phyloP scores from a whole-genome alignment of 345 rosid genomes.

The Lumnitzera racemosa region DNA sequence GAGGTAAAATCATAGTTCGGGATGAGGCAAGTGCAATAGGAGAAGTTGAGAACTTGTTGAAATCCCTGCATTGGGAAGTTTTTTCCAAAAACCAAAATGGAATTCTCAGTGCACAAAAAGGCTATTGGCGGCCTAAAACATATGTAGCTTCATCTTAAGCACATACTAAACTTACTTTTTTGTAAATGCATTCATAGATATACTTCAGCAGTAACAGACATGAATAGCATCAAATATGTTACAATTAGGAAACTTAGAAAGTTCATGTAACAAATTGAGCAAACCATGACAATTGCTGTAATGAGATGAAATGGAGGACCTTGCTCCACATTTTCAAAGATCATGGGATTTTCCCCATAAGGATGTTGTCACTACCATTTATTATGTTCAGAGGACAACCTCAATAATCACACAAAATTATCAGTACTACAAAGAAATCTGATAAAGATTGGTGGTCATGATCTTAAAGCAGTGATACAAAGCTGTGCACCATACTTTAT shows the following conservation, averaged over 20 bases:
- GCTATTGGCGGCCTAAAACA: conserved; percentile 70
- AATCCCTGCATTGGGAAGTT: conserved; percentile 80
- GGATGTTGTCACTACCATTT: too few relatives aligned
- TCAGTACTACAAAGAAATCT: too few relatives aligned
- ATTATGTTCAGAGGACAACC: too few relatives aligned
- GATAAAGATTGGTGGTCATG: too few relatives aligned
- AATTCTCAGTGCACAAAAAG: conserved; percentile 83
- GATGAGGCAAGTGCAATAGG: conserved; percentile 52
- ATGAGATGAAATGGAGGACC: background rate
- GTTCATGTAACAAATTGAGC: background rate
- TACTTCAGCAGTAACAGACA: background rate
- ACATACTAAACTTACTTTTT: background rate
- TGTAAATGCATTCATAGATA: background rate
- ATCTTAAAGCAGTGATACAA: too few relatives aligned
- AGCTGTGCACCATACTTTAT: too few relatives aligned
- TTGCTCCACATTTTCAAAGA: too few relatives aligned
- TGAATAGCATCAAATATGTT: background rate
- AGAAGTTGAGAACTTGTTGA: conserved; percentile 71
- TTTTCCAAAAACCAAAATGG: conserved; percentile 78
- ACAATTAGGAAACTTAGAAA: background rate
- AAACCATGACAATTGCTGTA: background rate
- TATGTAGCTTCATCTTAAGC: conserved; percentile 29
- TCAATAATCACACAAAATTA: too few relatives aligned
- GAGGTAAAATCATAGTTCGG: conserved; percentile 75
- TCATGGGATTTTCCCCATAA: too few relatives aligned